Evolutionary conservation across 2,329 filamentous ascomycete genomes (phyloP).

Genomic region (Emergomyces orientalis): DNA sequence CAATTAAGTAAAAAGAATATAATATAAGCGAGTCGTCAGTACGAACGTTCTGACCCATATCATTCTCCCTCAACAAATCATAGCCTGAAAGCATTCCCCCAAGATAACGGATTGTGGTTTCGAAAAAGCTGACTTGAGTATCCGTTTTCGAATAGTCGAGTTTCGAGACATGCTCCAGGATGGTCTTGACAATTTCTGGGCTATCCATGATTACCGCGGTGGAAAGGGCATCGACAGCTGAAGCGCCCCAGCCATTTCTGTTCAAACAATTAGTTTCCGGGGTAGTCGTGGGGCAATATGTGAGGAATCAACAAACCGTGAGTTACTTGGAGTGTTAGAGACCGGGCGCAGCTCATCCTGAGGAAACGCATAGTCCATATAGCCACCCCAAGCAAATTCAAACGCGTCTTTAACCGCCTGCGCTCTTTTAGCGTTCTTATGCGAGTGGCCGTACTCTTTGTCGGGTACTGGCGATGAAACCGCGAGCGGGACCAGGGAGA

Average conservation of each 20-base stretch:
- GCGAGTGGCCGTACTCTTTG: not conserved
- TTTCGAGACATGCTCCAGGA: constrained; percentile 59
- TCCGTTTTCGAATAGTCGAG: constrained; percentile 61
- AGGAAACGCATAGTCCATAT: constrained; percentile 64
- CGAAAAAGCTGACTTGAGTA: constrained; percentile 64
- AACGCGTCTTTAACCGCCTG: constrained; percentile 60
- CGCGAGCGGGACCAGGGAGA: constrained; percentile 7
- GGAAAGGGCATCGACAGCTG: constrained; percentile 68
- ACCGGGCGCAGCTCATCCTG: constrained; percentile 66
- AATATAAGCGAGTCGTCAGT: not conserved
- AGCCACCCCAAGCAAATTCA: constrained; percentile 61
- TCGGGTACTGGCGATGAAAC: constrained; percentile 8
- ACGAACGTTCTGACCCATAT: constrained; percentile 39
- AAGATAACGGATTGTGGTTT: constrained; percentile 83
- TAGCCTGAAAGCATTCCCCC: constrained; percentile 67
- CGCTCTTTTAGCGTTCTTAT: constrained; percentile 31
- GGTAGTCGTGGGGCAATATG: not conserved
- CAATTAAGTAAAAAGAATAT: not conserved
- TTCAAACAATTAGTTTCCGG: constrained; percentile 7
- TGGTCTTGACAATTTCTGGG: constrained; percentile 56
- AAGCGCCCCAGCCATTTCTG: constrained; percentile 79
- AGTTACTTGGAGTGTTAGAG: constrained; percentile 56
- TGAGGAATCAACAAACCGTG: constrained; percentile 46
- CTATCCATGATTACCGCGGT: constrained; percentile 72
- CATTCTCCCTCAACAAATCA: constrained; percentile 56